Conservation (phyloP, 176 grass and related monocot species). For the Triticum urartu region DNA sequence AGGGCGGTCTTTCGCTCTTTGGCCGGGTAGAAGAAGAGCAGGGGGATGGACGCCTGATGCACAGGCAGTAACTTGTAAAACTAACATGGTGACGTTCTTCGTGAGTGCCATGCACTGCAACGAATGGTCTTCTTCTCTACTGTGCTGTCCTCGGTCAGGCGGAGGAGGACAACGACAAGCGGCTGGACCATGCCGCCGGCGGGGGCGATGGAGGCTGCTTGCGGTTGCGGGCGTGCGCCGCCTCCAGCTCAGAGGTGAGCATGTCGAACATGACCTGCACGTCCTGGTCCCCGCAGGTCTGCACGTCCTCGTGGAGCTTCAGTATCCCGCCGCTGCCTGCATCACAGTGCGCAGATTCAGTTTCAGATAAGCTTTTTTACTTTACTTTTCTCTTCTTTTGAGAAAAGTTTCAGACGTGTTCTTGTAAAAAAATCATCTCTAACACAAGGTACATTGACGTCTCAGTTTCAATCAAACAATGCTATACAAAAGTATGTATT, state of each 20-base stretch:
- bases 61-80: constrained; percentile 1
- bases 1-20: constrained; percentile 21
- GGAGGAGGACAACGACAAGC: neutral
- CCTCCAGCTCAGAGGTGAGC: constrained; percentile 67
- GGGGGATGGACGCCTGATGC: constrained; percentile 31
- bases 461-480: neutral
- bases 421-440: neutral
- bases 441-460: neutral
- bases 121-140: neutral
- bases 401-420: neutral
- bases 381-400: neutral
- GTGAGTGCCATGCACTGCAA: neutral
- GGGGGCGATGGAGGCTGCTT: constrained; percentile 10
- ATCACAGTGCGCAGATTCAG: neutral
- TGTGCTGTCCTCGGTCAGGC: neutral
- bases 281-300: constrained; percentile 79
- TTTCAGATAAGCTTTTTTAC: neutral
- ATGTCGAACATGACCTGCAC: constrained; percentile 96
- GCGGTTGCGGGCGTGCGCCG: constrained; percentile 17
- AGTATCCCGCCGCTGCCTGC: constrained; percentile 68
- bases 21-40: constrained; percentile 36
- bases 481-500: neutral
- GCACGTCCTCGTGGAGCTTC: constrained; percentile 76
- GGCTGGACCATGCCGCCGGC: neutral
- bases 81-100: neutral